A percentile compares a stretch with the other conserved stretches of the same genome.
Evolutionary conservation across 140 eudicot species (phyloP).

Genomic region (Bidens hawaiensis): DNA sequence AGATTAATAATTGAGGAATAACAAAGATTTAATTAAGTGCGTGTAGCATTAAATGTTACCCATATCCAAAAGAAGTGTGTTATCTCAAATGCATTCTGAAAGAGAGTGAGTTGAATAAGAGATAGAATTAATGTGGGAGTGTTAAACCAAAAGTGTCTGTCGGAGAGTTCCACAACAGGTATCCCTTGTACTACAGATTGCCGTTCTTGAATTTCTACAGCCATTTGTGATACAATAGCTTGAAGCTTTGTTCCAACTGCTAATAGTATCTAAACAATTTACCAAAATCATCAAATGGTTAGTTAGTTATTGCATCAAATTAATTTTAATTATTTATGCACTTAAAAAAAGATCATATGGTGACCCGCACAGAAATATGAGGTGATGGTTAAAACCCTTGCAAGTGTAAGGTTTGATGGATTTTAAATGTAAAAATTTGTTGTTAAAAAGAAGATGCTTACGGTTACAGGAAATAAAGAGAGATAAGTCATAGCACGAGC

Average conservation of each 20-base stretch:
- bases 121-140: slow-evolving; percentile 56
- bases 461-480: slow-evolving; percentile 32
- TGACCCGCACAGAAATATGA: too few relatives aligned
- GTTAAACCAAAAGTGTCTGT: slow-evolving; percentile 76
- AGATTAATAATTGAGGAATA: background rate
- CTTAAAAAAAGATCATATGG: too few relatives aligned
- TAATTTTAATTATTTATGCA: too few relatives aligned
- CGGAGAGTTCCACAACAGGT: slow-evolving; percentile 82
- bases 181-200: slow-evolving; percentile 89
- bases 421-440: too few relatives aligned
- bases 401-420: too few relatives aligned
- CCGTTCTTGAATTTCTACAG: slow-evolving; percentile 78
- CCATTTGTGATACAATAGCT: slow-evolving; percentile 69
- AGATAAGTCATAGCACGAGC: slow-evolving; percentile 38
- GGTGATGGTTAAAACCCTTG: too few relatives aligned
- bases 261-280: slow-evolving; percentile 32
- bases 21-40: too few relatives aligned
- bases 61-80: slow-evolving; percentile 87
- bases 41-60: too few relatives aligned
- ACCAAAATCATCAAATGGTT: background rate
- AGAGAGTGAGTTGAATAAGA: slow-evolving; percentile 83
- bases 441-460: slow-evolving; percentile 15
- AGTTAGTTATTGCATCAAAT: too few relatives aligned
- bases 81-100: slow-evolving; percentile 94
- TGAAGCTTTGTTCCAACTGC: slow-evolving; percentile 86